These are phyloP conservation scores for Pyrenophora seminiperda DNA, from an alignment of 2,329 filamentous ascomycete genomes.

Conservation along the genomic window DNA sequence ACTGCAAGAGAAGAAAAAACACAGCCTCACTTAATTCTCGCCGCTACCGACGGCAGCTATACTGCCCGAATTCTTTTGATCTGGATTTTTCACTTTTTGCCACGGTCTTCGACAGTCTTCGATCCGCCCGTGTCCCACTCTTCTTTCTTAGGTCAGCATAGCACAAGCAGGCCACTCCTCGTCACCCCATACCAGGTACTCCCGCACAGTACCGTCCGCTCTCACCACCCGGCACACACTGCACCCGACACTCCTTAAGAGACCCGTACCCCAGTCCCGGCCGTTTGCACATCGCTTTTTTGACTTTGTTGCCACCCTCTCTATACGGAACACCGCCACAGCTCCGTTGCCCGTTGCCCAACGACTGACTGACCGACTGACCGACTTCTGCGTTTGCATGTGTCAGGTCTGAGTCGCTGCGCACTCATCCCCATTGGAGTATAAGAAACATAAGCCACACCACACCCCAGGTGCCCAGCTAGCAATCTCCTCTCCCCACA, in stretches of 20 bases:
- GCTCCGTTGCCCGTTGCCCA: slow-evolving; percentile 12
- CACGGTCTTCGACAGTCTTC: slow-evolving; percentile 30
- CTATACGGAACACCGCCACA: slow-evolving; percentile 24
- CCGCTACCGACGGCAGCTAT: neutral
- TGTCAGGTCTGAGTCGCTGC: slow-evolving; percentile 18
- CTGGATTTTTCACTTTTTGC: slow-evolving; percentile 17
- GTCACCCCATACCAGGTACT: slow-evolving; percentile 22
- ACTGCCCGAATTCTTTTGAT: slow-evolving; percentile 6
- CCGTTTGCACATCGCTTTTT: slow-evolving; percentile 11
- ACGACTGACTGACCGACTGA: slow-evolving; percentile 3
- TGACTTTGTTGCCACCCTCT: slow-evolving; percentile 11
- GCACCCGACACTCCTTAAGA: slow-evolving; percentile 17
- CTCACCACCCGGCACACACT: slow-evolving; percentile 11
- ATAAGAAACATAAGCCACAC: slow-evolving; percentile 18
- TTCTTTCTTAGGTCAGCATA: slow-evolving; percentile 26
- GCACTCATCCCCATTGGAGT: slow-evolving; percentile 14
- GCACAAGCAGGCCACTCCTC: slow-evolving; percentile 14
- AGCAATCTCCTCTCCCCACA: slow-evolving; percentile 8
- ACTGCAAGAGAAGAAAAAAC: slow-evolving; percentile 2
- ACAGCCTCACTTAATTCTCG: slow-evolving; percentile 20
- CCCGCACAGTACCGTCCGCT: slow-evolving; percentile 6
- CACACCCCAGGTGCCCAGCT: slow-evolving; percentile 3
- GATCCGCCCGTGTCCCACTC: slow-evolving; percentile 8
- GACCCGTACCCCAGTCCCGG: slow-evolving; percentile 3
- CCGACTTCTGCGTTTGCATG: slow-evolving; percentile 11